phyloP scores from a whole-genome alignment of 345 rosid species.

The Salix viminalis region DNA sequence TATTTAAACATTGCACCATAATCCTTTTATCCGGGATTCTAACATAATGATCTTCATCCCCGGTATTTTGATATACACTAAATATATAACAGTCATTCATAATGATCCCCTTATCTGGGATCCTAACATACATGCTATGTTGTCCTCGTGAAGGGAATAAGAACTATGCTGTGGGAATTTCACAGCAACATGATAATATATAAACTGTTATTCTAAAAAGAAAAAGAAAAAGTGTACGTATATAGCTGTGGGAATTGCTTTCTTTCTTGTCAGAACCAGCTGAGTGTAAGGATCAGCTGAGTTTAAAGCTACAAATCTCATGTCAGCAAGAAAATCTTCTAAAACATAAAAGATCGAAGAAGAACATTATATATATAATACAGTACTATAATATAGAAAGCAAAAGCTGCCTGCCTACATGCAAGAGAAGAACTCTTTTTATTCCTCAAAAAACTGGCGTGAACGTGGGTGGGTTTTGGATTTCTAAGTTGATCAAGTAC shows the following conservation, averaged over 20 bases:
- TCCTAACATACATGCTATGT: neutral
- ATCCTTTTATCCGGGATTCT: too few species aligned
- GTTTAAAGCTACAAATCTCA: conserved; percentile 21
- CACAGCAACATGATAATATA: neutral
- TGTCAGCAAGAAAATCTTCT: conserved; percentile 17
- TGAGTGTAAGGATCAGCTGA: neutral
- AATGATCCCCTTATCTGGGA: too few species aligned
- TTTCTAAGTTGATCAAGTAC: too few species aligned
- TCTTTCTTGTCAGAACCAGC: conserved; percentile 14
- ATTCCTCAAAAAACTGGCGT: too few species aligned
- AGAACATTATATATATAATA: neutral
- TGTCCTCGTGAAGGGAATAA: conserved; percentile 15
- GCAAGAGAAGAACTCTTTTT: too few species aligned
- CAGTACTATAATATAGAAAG: too few species aligned
- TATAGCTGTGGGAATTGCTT: conserved; percentile 8
- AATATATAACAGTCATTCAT: too few species aligned
- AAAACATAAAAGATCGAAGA: neutral
- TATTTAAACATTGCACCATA: too few species aligned
- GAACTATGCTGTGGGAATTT: neutral
- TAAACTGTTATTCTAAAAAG: neutral
- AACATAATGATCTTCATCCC: too few species aligned
- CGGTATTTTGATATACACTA: too few species aligned
- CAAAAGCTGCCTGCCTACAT: too few species aligned
- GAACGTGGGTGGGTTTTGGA: too few species aligned
- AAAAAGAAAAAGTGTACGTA: conserved; percentile 3